Evolutionary conservation across 2,329 filamentous ascomycete genomes (phyloP).

Genomic region (Purpureocillium lavendulum): DNA sequence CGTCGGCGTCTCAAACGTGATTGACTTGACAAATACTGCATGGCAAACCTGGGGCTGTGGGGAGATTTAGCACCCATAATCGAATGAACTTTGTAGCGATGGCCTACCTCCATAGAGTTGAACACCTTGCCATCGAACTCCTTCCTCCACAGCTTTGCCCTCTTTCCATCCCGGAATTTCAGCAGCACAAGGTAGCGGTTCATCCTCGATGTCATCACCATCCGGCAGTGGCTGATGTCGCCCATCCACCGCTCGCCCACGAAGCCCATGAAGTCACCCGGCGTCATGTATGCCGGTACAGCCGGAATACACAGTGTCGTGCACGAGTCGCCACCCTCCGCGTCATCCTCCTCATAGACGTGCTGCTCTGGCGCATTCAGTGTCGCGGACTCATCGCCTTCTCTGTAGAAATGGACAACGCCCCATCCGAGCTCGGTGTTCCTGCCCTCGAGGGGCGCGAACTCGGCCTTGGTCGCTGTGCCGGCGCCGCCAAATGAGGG

Average conservation of each 20-base stretch:
- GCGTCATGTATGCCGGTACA: conserved; percentile 88
- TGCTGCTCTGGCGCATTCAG: conserved; percentile 26
- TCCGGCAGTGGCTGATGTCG: conserved; percentile 85
- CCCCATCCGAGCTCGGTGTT: conserved; percentile 83
- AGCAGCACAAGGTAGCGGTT: conserved; percentile 94
- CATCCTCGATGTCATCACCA: conserved; percentile 81
- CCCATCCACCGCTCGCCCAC: conserved; percentile 80
- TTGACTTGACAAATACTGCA: conserved; percentile 88
- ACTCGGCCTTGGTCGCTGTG: conserved; percentile 75
- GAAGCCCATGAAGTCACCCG: conserved; percentile 84
- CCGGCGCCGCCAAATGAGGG: conserved; percentile 52
- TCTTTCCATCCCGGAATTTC: conserved; percentile 74
- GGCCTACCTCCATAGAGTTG: conserved; percentile 72
- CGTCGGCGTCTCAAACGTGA: conserved; percentile 67
- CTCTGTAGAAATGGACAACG: conserved; percentile 87
- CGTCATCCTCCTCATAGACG: conserved; percentile 5
- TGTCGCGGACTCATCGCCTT: conserved; percentile 63
- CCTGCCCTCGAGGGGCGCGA: conserved; percentile 59
- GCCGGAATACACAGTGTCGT: conserved; percentile 89
- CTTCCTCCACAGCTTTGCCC: conserved; percentile 70
- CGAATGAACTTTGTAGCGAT: background rate
- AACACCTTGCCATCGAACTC: conserved; percentile 92
- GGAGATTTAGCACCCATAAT: conserved; percentile 8
- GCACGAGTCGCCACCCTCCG: conserved; percentile 51
- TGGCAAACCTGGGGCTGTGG: conserved; percentile 83